Conservation (phyloP, 495 filamentous ascomycete species). For the Neohortaea acidophila region DNA sequence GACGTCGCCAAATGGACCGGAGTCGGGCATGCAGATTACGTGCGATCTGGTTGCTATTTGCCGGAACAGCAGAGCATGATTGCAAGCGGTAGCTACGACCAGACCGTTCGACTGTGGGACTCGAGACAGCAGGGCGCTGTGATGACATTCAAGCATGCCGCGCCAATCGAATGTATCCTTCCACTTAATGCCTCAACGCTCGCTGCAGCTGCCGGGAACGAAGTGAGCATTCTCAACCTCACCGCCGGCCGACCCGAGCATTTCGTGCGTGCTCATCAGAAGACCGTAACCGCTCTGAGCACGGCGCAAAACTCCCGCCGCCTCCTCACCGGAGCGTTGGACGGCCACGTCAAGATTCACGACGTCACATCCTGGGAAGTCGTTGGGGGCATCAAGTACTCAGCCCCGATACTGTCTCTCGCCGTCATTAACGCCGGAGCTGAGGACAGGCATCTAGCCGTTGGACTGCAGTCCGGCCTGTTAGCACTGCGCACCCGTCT, state of each 20-base stretch:
- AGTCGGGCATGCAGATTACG: slow-evolving; percentile 84
- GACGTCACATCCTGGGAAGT: slow-evolving; percentile 87
- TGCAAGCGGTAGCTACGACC: slow-evolving; percentile 83
- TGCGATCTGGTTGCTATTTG: slow-evolving; percentile 73
- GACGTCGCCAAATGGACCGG: slow-evolving; percentile 61
- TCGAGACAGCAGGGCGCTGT: slow-evolving; percentile 52
- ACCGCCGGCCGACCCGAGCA: slow-evolving; percentile 77
- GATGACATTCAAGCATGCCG: slow-evolving; percentile 85
- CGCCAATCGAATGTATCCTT: slow-evolving; percentile 71
- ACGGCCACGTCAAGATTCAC: slow-evolving; percentile 93
- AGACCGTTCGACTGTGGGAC: slow-evolving; percentile 89
- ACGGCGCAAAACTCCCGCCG: slow-evolving; percentile 64
- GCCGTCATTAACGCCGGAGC: slow-evolving; percentile 51
- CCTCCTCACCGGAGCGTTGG: slow-evolving; percentile 71
- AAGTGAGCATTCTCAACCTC: slow-evolving; percentile 86
- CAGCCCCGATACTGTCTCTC: slow-evolving; percentile 72
- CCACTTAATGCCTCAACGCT: slow-evolving; percentile 78
- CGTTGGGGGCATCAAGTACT: slow-evolving; percentile 81
- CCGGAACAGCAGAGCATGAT: slow-evolving; percentile 59
- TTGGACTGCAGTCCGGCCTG: slow-evolving; percentile 84
- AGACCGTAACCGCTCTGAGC: slow-evolving; percentile 77
- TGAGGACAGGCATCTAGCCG: slow-evolving; percentile 57
- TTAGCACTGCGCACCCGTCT: slow-evolving; percentile 76
- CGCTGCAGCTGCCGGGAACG: slow-evolving; percentile 68
- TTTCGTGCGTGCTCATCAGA: slow-evolving; percentile 85